These are phyloP conservation scores for Avena eriantha DNA, from an alignment of 176 grass and related monocot genomes.

Conservation along the genomic window DNA sequence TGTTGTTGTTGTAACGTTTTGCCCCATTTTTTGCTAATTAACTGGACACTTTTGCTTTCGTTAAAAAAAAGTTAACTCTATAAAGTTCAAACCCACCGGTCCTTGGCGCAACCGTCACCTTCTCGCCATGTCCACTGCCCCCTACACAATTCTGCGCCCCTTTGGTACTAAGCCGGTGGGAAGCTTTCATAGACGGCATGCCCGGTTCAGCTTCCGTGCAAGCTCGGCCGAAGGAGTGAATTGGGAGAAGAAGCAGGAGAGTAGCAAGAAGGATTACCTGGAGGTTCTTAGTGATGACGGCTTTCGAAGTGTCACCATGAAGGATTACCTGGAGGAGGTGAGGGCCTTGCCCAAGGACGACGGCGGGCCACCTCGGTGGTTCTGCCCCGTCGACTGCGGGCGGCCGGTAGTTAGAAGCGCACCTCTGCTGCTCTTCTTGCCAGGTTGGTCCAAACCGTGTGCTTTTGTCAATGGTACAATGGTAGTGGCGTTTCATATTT, in stretches of 20 bases:
- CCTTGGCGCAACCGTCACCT: not conserved
- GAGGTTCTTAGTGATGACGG: conserved; percentile 60
- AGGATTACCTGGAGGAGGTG: conserved; percentile 52
- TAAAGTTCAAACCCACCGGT: no score
- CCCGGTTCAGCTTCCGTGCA: not conserved
- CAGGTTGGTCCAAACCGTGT: conserved; percentile 36
- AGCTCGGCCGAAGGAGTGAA: not conserved
- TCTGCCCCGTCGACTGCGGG: conserved; percentile 60
- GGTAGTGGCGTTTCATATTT: no score
- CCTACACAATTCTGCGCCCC: not conserved
- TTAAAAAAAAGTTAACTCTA: no score
- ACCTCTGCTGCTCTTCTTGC: conserved; percentile 67
- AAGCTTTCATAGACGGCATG: not conserved
- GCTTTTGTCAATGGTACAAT: no score
- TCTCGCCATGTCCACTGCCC: not conserved
- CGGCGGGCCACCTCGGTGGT: conserved; percentile 67
- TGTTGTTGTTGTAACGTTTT: no score
- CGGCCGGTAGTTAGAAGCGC: conserved; percentile 37
- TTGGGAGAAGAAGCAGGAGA: not conserved
- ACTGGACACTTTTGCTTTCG: no score
- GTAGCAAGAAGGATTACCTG: conserved; percentile 1
- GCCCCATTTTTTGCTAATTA: no score
- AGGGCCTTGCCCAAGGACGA: conserved; percentile 49
- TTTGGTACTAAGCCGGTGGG: not conserved
- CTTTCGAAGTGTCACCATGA: conserved; percentile 49